Conservation (phyloP, 106 monocot genomes). For the Posidonia australis region DNA sequence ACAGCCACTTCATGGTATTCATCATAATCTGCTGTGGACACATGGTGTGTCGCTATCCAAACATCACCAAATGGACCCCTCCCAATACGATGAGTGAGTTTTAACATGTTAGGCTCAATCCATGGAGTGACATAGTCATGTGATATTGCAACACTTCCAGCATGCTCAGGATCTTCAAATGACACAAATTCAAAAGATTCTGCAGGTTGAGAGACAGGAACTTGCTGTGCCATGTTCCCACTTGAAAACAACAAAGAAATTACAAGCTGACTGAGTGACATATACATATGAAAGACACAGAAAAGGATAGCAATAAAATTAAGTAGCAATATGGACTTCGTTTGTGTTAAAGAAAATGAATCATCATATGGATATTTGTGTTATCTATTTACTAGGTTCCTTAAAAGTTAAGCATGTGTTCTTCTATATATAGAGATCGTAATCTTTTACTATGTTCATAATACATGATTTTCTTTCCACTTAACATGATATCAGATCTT, state of each 20-base stretch:
- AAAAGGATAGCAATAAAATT: too few relatives aligned
- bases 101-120: slow-evolving; percentile 56
- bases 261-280: background rate
- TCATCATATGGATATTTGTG: too few relatives aligned
- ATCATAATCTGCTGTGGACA: slow-evolving; percentile 50
- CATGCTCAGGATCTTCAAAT: slow-evolving; percentile 68
- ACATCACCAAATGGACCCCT: slow-evolving; percentile 97
- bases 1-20: slow-evolving; percentile 80
- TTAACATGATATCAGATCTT: too few relatives aligned
- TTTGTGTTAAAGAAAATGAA: too few relatives aligned
- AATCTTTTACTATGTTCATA: too few relatives aligned
- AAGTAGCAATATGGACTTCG: too few relatives aligned
- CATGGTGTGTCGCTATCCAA: slow-evolving; percentile 78
- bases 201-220: slow-evolving; percentile 19
- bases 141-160: slow-evolving; percentile 31
- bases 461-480: too few relatives aligned
- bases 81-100: slow-evolving; percentile 75
- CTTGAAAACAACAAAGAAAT: background rate
- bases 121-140: slow-evolving; percentile 35
- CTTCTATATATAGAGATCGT: too few relatives aligned
- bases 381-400: too few relatives aligned
- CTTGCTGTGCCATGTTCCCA: slow-evolving; percentile 19
- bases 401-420: too few relatives aligned
- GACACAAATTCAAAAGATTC: slow-evolving; percentile 82
- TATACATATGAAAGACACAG: too few relatives aligned